Conservation (phyloP, 2,329 filamentous ascomycete species). For the Teratosphaeria epicoccoides region DNA sequence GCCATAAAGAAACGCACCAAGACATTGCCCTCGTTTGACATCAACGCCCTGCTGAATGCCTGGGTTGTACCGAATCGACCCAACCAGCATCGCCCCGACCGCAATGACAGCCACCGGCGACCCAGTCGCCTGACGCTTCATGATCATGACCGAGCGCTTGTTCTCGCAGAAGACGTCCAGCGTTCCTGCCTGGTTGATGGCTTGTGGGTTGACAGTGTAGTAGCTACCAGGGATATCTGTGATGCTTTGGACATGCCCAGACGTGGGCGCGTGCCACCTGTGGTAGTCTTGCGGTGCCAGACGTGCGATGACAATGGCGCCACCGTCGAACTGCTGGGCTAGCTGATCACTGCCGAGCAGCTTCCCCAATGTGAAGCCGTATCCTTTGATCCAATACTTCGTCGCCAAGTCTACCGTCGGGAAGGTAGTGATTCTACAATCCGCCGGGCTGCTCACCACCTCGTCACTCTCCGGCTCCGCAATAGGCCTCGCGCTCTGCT, state of each 20-base stretch:
- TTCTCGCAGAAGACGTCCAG: constrained; percentile 38
- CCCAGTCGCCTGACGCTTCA: constrained; percentile 22
- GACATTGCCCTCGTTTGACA: constrained; percentile 30
- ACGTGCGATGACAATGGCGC: constrained; percentile 30
- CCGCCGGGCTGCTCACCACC: constrained; percentile 27
- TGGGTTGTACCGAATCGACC: constrained; percentile 31
- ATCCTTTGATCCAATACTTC: constrained; percentile 35
- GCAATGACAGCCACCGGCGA: constrained; percentile 29
- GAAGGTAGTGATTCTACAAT: constrained; percentile 31
- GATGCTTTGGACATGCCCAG: constrained; percentile 15
- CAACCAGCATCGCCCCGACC: constrained; percentile 36
- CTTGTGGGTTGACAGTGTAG: constrained; percentile 35
- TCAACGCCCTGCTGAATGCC: constrained; percentile 25
- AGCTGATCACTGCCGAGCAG: constrained; percentile 21
- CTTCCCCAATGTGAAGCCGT: constrained; percentile 28
- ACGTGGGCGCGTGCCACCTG: constrained; percentile 19
- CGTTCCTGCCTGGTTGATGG: constrained; percentile 30
- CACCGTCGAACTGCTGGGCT: constrained; percentile 26
- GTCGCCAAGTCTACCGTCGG: constrained; percentile 29
- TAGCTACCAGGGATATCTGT: constrained; percentile 30
- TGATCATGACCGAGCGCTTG: constrained; percentile 30
- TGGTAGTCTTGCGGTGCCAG: constrained; percentile 35
- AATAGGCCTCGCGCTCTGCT: constrained; percentile 27
- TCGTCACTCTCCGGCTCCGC: constrained; percentile 26
- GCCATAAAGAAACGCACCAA: constrained; percentile 34